These are phyloP conservation scores for Catharanthus roseus DNA, from an alignment of 257 asterid species.

Conservation along the genomic window DNA sequence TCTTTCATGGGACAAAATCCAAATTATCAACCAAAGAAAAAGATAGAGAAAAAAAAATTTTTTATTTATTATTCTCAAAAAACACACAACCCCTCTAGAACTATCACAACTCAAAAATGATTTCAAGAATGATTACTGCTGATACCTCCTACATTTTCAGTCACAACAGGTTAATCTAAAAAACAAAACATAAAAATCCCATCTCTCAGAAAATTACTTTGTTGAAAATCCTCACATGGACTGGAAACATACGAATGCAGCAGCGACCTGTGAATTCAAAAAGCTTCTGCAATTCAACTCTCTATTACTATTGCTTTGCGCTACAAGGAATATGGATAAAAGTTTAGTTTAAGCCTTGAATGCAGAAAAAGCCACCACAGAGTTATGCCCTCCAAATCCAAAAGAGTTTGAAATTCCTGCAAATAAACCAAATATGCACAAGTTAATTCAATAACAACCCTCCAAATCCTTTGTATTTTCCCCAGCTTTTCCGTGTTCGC, in stretches of 20 bases:
- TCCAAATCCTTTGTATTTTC: background rate
- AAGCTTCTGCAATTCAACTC: constrained; percentile 6
- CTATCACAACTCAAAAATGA: constrained; percentile 10
- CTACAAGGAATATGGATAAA: background rate
- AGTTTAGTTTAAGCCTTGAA: constrained; percentile 54
- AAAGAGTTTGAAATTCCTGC: constrained; percentile 84
- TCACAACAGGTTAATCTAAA: background rate
- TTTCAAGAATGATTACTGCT: constrained; percentile 6
- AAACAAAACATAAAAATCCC: background rate
- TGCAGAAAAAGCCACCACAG: constrained; percentile 66
- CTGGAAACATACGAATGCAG: background rate
- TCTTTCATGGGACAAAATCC: background rate
- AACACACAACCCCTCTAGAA: background rate
- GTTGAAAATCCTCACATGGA: background rate
- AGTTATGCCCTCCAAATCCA: constrained; percentile 88
- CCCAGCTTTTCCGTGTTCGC: background rate
- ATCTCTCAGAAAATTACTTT: background rate
- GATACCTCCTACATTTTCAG: background rate
- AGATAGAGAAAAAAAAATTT: too few relatives aligned
- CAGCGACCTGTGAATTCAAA: background rate
- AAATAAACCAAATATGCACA: background rate
- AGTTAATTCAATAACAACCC: background rate
- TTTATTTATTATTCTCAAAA: background rate
- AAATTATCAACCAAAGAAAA: too few relatives aligned
- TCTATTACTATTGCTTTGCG: constrained; percentile 1